phyloP scores from a whole-genome alignment of 1,284 basidiomycete genomes.

The Golubevia pallescens region DNA sequence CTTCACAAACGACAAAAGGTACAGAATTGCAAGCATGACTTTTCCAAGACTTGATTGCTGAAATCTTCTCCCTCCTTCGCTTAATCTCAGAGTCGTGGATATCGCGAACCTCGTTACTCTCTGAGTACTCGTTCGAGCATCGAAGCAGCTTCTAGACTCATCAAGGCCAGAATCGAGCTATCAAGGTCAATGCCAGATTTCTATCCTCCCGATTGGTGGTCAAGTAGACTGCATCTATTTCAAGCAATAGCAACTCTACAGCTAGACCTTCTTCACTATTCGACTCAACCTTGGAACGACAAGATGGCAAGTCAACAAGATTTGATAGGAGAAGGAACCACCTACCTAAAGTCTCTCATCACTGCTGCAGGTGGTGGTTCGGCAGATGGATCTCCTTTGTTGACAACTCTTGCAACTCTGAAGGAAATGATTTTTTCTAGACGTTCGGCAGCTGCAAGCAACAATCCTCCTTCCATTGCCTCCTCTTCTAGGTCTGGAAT shows the following conservation, averaged over 20 bases:
- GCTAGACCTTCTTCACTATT: not conserved
- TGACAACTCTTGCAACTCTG: not conserved
- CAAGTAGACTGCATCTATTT: not conserved
- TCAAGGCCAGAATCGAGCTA: too few species aligned
- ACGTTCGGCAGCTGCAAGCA: not conserved
- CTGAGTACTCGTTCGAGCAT: too few species aligned
- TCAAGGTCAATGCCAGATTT: too few species aligned
- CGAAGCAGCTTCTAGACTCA: too few species aligned
- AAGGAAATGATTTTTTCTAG: not conserved
- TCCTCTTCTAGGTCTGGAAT: not conserved
- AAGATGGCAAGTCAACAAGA: not conserved
- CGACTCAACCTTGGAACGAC: not conserved
- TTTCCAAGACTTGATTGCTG: too few species aligned
- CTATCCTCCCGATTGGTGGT: not conserved
- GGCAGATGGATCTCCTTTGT: not conserved
- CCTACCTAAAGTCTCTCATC: not conserved
- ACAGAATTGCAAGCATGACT: too few species aligned
- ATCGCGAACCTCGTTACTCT: too few species aligned
- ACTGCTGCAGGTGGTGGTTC: not conserved
- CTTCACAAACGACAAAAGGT: too few species aligned
- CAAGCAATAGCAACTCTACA: not conserved
- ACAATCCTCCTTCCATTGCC: not conserved
- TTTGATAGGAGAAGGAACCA: not conserved
- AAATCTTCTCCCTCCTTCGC: too few species aligned
- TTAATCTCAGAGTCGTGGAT: too few species aligned